Conservation (phyloP, 2,329 filamentous ascomycete species). For the Neurospora sp. region DNA sequence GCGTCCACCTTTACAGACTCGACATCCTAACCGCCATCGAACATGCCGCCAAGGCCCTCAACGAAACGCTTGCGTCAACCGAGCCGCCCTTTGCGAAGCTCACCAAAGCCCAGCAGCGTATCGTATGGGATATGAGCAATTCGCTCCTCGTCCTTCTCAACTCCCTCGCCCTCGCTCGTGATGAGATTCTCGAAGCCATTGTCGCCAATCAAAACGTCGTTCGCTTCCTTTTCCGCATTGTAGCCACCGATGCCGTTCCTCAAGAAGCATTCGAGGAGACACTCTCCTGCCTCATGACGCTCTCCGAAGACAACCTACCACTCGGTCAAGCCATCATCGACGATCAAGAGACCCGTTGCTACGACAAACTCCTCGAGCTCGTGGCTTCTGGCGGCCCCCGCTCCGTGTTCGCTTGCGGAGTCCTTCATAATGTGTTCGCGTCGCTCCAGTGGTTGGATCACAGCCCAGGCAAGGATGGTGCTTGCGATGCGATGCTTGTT, state of each 20-base stretch:
- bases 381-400: constrained; percentile 37
- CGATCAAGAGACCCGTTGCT: constrained; percentile 36
- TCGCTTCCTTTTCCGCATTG: constrained; percentile 45
- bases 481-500: constrained; percentile 41
- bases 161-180: constrained; percentile 47
- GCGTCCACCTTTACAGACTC: constrained; percentile 52
- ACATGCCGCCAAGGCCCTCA: constrained; percentile 41
- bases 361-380: constrained; percentile 39
- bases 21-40: constrained; percentile 53
- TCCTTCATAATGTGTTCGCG: constrained; percentile 54
- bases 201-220: constrained; percentile 38
- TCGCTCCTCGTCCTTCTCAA: constrained; percentile 44
- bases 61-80: constrained; percentile 31
- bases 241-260: constrained; percentile 30
- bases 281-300: constrained; percentile 44
- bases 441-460: constrained; percentile 43
- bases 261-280: constrained; percentile 36
- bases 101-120: constrained; percentile 42
- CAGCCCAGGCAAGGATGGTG: constrained; percentile 36
- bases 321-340: constrained; percentile 44
- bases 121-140: constrained; percentile 44
- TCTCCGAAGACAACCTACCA: constrained; percentile 50
- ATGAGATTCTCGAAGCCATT: constrained; percentile 49
- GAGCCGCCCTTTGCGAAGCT: constrained; percentile 35
- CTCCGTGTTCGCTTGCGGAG: constrained; percentile 47